Evolutionary conservation across 169 alveolate genomes (phyloP).

Genomic region (Plasmodium vivax): DNA sequence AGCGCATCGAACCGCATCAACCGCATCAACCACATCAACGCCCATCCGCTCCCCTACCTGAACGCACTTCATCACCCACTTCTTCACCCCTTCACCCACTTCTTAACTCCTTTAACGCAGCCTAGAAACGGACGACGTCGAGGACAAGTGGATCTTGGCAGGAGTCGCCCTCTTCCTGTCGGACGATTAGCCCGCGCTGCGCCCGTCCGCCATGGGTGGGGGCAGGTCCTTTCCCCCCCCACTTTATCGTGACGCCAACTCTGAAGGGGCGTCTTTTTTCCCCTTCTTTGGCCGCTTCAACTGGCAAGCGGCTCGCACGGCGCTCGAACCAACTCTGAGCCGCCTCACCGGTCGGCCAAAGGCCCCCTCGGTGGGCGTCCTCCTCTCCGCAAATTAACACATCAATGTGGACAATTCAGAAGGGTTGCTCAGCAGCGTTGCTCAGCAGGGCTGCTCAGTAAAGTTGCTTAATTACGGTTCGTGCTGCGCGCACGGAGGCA

Average conservation of each 20-base stretch:
- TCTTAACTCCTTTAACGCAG: neutral
- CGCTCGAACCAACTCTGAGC: neutral
- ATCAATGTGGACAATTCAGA: neutral
- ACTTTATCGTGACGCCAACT: neutral
- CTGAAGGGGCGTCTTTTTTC: too few relatives aligned
- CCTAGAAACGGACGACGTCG: slow-evolving; percentile 82
- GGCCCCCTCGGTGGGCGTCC: neutral
- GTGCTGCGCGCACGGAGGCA: neutral
- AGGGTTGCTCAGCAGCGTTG: neutral
- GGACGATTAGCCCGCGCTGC: slow-evolving; percentile 83
- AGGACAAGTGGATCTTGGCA: slow-evolving; percentile 92
- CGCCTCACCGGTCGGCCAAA: neutral
- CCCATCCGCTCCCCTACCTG: neutral
- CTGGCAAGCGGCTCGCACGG: neutral
- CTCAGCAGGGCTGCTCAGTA: too few relatives aligned
- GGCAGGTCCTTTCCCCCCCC: neutral
- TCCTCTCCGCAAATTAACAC: neutral
- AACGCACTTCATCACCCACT: neutral
- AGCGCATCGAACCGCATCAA: too few relatives aligned
- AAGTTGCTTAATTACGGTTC: neutral
- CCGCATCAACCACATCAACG: too few relatives aligned
- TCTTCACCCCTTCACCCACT: neutral
- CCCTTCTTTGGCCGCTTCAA: too few relatives aligned
- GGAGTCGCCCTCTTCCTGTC: slow-evolving; percentile 94
- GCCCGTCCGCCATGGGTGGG: neutral